These are phyloP conservation scores for Cylindricascospora bacillispora DNA, from an alignment of 1,139 yeast species.

Conservation along the genomic window DNA sequence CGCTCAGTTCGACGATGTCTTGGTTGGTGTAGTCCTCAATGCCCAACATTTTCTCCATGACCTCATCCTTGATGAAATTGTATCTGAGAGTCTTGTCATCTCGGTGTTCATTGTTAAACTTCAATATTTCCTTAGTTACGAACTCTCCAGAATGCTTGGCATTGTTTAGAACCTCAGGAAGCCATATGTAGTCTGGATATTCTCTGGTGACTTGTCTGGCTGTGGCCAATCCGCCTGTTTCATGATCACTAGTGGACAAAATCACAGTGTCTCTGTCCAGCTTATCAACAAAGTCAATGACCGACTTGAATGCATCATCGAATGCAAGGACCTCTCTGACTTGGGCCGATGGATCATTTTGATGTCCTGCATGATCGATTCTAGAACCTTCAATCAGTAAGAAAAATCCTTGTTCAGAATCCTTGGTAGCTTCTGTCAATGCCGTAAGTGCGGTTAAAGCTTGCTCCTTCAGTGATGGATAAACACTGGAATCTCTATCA, in stretches of 20 bases:
- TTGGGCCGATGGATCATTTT: constrained; percentile 81
- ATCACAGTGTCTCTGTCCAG: constrained; percentile 61
- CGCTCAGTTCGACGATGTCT: constrained; percentile 32
- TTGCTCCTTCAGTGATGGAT: constrained; percentile 69
- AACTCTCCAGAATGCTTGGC: constrained; percentile 67
- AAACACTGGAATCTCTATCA: constrained; percentile 44
- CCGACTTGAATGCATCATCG: constrained; percentile 63
- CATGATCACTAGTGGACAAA: constrained; percentile 77
- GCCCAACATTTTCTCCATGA: constrained; percentile 48
- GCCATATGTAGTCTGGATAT: constrained; percentile 66
- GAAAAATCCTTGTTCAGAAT: constrained; percentile 70
- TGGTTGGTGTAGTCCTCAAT: constrained; percentile 39
- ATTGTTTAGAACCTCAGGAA: constrained; percentile 53
- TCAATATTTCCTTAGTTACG: constrained; percentile 32
- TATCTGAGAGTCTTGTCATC: constrained; percentile 27
- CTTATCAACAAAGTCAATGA: constrained; percentile 47
- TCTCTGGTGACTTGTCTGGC: constrained; percentile 54
- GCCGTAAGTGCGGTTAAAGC: constrained; percentile 57
- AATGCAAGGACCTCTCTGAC: constrained; percentile 66
- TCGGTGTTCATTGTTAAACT: constrained; percentile 21
- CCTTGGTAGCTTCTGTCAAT: constrained; percentile 47
- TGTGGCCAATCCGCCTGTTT: constrained; percentile 75
- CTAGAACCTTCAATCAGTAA: constrained; percentile 75
- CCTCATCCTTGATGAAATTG: constrained; percentile 37
- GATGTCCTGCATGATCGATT: constrained; percentile 87